Evolutionary conservation across 768 basidiomycete genomes (phyloP).

Genomic region (Rhizopogon sp.): DNA sequence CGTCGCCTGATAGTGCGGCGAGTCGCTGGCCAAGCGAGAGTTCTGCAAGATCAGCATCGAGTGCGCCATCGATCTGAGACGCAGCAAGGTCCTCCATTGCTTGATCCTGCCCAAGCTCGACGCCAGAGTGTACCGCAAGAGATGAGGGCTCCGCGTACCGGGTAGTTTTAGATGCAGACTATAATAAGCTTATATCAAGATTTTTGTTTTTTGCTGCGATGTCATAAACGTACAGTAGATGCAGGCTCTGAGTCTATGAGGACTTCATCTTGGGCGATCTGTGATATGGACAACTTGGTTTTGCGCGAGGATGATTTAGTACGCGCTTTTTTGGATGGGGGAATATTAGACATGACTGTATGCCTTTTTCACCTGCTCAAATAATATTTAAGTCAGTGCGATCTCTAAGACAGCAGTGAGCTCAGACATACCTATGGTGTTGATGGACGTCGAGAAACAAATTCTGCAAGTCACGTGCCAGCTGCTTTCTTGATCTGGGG

Average conservation of each 20-base stretch:
- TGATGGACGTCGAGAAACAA: conserved; percentile 1
- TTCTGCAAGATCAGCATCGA: conserved; percentile 85
- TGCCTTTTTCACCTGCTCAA: background rate
- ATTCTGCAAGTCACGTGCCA: conserved; percentile 7
- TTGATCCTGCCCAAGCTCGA: conserved; percentile 55
- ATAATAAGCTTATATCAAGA: conserved; percentile 1
- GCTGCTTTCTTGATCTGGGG: background rate
- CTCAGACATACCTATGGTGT: background rate
- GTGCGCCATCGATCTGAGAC: conserved; percentile 56
- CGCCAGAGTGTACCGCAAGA: conserved; percentile 62
- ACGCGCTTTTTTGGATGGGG: conserved; percentile 48
- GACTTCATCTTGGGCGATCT: conserved; percentile 12
- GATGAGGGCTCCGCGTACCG: conserved; percentile 65
- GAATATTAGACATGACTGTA: conserved; percentile 34
- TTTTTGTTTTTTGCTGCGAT: background rate
- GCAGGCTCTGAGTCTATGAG: conserved; percentile 18
- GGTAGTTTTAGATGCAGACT: conserved; percentile 45
- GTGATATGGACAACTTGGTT: conserved; percentile 4
- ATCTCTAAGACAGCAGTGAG: background rate
- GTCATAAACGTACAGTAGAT: conserved; percentile 12
- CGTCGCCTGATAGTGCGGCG: conserved; percentile 57
- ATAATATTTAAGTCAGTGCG: background rate
- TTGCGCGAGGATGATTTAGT: conserved; percentile 40
- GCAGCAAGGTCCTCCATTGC: conserved; percentile 44
- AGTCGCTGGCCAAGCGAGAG: conserved; percentile 88